These are phyloP conservation scores for Coprinopsis sp. DNA, from an alignment of 768 basidiomycete species.

Conservation along the genomic window DNA sequence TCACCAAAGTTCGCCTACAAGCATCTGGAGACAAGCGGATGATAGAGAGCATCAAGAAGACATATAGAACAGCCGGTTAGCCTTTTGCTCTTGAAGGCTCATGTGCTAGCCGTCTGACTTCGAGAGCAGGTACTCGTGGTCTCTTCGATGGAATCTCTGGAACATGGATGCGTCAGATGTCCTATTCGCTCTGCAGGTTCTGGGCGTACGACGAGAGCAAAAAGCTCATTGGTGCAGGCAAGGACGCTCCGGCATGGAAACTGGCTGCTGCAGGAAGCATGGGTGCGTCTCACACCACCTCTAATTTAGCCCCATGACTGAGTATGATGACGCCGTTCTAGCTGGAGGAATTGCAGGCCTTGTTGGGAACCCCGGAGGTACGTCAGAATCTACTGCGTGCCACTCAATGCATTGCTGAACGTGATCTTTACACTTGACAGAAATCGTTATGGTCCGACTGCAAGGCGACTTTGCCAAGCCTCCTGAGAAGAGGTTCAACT, in stretches of 20 bases:
- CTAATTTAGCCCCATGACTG: slow-evolving; percentile 1
- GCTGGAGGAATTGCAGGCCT: slow-evolving; percentile 84
- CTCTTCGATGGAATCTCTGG: slow-evolving; percentile 85
- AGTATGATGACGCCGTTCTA: slow-evolving; percentile 30
- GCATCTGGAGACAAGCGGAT: slow-evolving; percentile 91
- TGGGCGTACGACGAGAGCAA: slow-evolving; percentile 93
- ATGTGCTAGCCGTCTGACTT: not conserved
- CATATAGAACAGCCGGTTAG: slow-evolving; percentile 70
- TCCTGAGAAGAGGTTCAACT: slow-evolving; percentile 83
- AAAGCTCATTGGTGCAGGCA: slow-evolving; percentile 69
- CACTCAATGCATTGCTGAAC: not conserved
- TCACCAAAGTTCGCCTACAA: slow-evolving; percentile 89
- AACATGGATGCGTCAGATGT: slow-evolving; percentile 90
- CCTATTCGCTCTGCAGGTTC: slow-evolving; percentile 88
- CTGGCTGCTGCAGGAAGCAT: slow-evolving; percentile 79
- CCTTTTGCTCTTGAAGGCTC: slow-evolving; percentile 18
- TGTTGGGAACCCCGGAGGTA: slow-evolving; percentile 85
- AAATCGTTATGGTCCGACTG: slow-evolving; percentile 82
- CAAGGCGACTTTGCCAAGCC: slow-evolving; percentile 91
- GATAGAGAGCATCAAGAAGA: slow-evolving; percentile 80
- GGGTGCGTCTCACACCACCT: slow-evolving; percentile 46
- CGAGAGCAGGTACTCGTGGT: slow-evolving; percentile 51
- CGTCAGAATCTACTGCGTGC: slow-evolving; percentile 12
- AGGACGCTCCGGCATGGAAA: slow-evolving; percentile 75
- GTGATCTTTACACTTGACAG: slow-evolving; percentile 24